These are phyloP conservation scores for Madurella fahalii DNA, from an alignment of 2,329 filamentous ascomycete species.

Conservation along the genomic window DNA sequence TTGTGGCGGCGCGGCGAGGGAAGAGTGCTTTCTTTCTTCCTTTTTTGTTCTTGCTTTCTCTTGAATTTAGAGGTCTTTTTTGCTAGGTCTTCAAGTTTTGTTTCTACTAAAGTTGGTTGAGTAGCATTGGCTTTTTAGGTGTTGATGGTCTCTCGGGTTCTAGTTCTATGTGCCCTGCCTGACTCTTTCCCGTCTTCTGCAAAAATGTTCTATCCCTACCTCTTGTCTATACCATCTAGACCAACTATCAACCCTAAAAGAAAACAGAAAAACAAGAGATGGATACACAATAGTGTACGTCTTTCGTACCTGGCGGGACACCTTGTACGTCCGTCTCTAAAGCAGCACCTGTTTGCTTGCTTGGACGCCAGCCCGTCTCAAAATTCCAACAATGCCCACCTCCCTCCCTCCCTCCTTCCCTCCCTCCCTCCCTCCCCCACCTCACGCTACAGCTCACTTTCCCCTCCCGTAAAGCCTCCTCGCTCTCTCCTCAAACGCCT, in stretches of 20 bases:
- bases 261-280: constrained; percentile 1
- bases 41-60: constrained; percentile 1
- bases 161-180: background rate
- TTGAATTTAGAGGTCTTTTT: constrained; percentile 3
- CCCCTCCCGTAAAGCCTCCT: constrained; percentile 46
- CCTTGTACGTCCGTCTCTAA: background rate
- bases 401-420: background rate
- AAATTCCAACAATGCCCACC: background rate
- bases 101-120: constrained; percentile 1
- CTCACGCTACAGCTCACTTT: constrained; percentile 6
- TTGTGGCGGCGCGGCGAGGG: constrained; percentile 2
- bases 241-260: background rate
- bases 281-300: background rate
- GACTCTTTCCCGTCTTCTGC: background rate
- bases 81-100: background rate
- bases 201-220: background rate
- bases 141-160: background rate
- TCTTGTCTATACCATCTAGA: background rate
- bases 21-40: background rate
- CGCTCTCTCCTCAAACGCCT: constrained; percentile 85
- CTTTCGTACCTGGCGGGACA: background rate
- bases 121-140: constrained; percentile 4
- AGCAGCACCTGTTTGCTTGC: no score
- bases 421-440: background rate
- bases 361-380: no score